phyloP scores from a whole-genome alignment of 257 asterid genomes.

The Misopates orontium region DNA sequence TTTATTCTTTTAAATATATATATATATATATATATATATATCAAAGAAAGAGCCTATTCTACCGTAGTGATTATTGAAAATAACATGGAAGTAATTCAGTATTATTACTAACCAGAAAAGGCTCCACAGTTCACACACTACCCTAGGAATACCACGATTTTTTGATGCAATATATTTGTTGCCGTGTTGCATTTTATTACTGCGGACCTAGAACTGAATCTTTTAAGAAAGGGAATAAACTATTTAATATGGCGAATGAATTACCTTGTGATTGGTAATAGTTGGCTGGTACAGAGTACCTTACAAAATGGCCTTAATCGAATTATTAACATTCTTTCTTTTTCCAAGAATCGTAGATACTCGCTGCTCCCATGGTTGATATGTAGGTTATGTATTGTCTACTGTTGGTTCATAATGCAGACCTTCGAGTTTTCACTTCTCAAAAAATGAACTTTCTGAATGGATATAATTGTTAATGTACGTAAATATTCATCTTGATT shows the following conservation, averaged over 20 bases:
- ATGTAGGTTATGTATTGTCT: too few relatives aligned
- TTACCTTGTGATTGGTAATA: conserved; percentile 3
- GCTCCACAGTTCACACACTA: too few relatives aligned
- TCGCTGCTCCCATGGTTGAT: conserved; percentile 44
- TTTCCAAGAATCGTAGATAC: conserved; percentile 34
- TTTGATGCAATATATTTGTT: too few relatives aligned
- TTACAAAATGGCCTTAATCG: conserved; percentile 1
- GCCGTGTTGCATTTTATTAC: not conserved
- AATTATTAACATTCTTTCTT: conserved; percentile 17
- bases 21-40: too few relatives aligned
- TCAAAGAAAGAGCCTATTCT: too few relatives aligned
- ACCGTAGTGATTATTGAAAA: too few relatives aligned
- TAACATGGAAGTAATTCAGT: too few relatives aligned
- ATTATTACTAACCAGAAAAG: too few relatives aligned
- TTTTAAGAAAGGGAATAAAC: not conserved
- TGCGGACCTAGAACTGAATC: not conserved
- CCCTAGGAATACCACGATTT: too few relatives aligned
- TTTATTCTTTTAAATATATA: too few relatives aligned
- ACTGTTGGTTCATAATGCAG: conserved; percentile 1
- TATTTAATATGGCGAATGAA: not conserved
- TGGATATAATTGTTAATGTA: not conserved
- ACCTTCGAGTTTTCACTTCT: not conserved
- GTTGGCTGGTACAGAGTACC: conserved; percentile 32
- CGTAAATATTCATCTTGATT: too few relatives aligned
- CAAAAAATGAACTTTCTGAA: not conserved